Evolutionary conservation across 306 rosid species (phyloP).

Genomic region (Parietaria judaica): DNA sequence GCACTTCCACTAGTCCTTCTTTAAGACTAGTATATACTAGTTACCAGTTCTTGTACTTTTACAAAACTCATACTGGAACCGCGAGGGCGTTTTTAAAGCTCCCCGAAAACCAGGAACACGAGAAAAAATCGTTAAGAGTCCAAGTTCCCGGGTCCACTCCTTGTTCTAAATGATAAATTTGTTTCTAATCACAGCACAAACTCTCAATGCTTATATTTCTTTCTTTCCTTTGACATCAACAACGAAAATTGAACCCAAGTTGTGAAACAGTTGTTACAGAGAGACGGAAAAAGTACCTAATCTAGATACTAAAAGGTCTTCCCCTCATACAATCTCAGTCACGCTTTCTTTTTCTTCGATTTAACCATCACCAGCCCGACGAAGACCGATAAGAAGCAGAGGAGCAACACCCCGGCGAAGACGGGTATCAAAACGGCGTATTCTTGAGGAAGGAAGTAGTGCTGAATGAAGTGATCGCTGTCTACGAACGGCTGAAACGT

Average conservation of each 20-base stretch:
- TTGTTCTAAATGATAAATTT: too few species aligned
- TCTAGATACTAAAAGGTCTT: not conserved
- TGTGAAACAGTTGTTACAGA: not conserved
- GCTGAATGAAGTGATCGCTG: constrained; percentile 71
- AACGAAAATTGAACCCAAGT: not conserved
- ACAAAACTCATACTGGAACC: too few species aligned
- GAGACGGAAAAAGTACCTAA: not conserved
- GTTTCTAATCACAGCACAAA: too few species aligned
- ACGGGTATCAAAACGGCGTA: constrained; percentile 78
- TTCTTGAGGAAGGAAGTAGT: constrained; percentile 83
- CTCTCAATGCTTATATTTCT: too few species aligned
- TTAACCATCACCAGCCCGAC: constrained; percentile 85
- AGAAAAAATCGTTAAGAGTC: too few species aligned
- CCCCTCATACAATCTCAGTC: not conserved
- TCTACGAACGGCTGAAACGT: constrained; percentile 94
- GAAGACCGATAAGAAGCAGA: constrained; percentile 66
- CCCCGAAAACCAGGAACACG: too few species aligned
- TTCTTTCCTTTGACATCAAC: not conserved
- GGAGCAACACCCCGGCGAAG: constrained; percentile 60
- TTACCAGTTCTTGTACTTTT: too few species aligned
- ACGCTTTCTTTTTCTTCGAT: constrained; percentile 84
- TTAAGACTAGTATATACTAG: too few species aligned
- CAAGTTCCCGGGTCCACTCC: too few species aligned
- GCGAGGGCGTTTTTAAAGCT: too few species aligned
- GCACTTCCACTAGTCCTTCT: too few species aligned